These are phyloP conservation scores for Zymoseptoria passerinii DNA, from an alignment of 2,329 filamentous ascomycete genomes.

Conservation along the genomic window DNA sequence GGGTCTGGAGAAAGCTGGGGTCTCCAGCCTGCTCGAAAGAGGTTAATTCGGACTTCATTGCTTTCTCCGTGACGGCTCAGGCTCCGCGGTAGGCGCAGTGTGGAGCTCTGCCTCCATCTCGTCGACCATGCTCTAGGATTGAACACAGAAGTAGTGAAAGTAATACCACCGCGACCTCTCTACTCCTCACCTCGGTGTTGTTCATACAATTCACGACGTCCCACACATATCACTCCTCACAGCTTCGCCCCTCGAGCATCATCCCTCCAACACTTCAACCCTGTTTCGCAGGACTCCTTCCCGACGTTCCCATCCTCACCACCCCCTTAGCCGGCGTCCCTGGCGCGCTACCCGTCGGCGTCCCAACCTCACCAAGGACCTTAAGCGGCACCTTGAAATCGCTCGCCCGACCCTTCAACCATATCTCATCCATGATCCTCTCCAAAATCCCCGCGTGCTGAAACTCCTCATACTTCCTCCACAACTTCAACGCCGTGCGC, in stretches of 20 bases:
- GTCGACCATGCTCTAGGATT: too few relatives aligned
- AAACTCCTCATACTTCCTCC: constrained; percentile 83
- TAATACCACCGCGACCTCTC: too few relatives aligned
- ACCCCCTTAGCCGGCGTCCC: neutral
- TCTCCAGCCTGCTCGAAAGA: neutral
- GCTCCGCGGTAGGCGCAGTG: too few relatives aligned
- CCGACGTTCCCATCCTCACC: neutral
- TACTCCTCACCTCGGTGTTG: too few relatives aligned
- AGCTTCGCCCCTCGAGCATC: too few relatives aligned
- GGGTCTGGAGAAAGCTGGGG: neutral
- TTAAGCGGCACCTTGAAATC: constrained; percentile 29
- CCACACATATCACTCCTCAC: too few relatives aligned
- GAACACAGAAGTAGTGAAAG: too few relatives aligned
- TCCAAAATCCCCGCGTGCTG: constrained; percentile 76
- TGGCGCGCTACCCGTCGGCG: too few relatives aligned
- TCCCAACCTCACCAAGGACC: neutral
- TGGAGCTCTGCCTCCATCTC: too few relatives aligned
- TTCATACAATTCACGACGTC: too few relatives aligned
- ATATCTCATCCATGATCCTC: constrained; percentile 79
- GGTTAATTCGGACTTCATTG: neutral
- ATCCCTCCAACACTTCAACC: too few relatives aligned
- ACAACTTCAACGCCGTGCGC: constrained; percentile 79
- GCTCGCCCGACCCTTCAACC: constrained; percentile 54
- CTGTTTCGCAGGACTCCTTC: neutral
- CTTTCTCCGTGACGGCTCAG: too few relatives aligned